These are phyloP conservation scores for Yamadazyma blattariae DNA, from an alignment of 1,139 yeast species.

Conservation along the genomic window DNA sequence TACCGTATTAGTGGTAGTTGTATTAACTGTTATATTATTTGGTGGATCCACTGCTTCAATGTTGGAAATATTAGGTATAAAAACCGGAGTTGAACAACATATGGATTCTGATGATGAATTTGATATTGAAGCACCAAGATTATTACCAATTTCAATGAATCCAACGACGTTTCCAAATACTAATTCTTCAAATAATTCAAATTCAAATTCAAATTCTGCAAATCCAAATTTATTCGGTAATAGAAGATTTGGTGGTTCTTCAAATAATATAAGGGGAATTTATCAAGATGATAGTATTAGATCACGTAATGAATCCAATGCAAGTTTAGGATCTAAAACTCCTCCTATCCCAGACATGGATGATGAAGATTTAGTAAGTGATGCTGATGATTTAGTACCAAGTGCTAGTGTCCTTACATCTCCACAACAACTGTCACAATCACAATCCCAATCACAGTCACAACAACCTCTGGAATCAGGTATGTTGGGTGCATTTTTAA, in stretches of 20 bases:
- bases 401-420: too few species aligned
- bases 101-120: constrained; percentile 88
- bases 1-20: constrained; percentile 94
- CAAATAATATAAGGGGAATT: background rate
- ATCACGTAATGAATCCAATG: constrained; percentile 26
- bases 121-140: constrained; percentile 46
- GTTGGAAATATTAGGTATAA: constrained; percentile 91
- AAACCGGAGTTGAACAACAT: constrained; percentile 80
- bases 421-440: too few species aligned
- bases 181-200: constrained; percentile 1
- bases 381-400: constrained; percentile 35
- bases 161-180: constrained; percentile 15
- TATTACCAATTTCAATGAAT: constrained; percentile 23
- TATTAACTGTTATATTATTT: constrained; percentile 88
- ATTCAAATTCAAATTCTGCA: too few species aligned
- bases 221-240: constrained; percentile 28
- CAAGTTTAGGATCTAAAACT: constrained; percentile 17
- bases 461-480: too few species aligned
- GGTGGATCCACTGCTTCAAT: constrained; percentile 99
- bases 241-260: constrained; percentile 25
- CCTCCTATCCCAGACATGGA: constrained; percentile 11
- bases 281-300: constrained; percentile 19
- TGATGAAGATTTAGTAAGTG: constrained; percentile 31
- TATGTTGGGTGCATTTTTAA: constrained; percentile 40
- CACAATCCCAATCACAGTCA: too few species aligned